A percentile compares a stretch with the other conserved stretches of the same genome.
Conservation (phyloP, 768 basidiomycete genomes). For the Tubosaeta sp. region DNA sequence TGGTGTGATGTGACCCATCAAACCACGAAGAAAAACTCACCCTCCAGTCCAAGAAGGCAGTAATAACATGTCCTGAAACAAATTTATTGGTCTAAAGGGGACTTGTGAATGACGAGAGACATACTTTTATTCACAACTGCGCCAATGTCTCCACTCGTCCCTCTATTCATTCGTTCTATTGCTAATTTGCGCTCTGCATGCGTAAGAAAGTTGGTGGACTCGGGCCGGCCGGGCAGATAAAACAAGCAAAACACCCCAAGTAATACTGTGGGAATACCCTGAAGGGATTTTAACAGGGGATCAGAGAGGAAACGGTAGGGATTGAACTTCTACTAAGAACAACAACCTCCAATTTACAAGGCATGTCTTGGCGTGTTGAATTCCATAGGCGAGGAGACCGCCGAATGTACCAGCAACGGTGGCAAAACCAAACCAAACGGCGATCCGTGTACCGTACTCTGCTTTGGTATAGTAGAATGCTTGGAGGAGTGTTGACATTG, state of each 20-base stretch:
- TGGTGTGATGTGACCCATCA: slow-evolving; percentile 4
- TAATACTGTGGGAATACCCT: slow-evolving; percentile 55
- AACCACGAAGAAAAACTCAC: slow-evolving; percentile 11
- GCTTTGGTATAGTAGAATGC: slow-evolving; percentile 48
- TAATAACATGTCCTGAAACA: slow-evolving; percentile 35
- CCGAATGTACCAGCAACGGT: slow-evolving; percentile 54
- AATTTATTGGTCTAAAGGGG: background rate
- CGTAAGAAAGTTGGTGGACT: slow-evolving; percentile 32
- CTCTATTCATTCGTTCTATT: slow-evolving; percentile 36
- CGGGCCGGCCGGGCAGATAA: slow-evolving; percentile 29
- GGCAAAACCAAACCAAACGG: slow-evolving; percentile 54
- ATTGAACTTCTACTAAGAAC: slow-evolving; percentile 26
- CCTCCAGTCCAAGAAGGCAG: slow-evolving; percentile 47
- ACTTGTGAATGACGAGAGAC: background rate
- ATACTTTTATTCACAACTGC: slow-evolving; percentile 39
- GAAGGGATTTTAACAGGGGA: background rate
- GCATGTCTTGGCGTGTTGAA: slow-evolving; percentile 38
- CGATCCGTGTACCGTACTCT: slow-evolving; percentile 43
- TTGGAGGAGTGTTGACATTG: slow-evolving; percentile 11
- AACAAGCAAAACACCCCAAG: slow-evolving; percentile 26
- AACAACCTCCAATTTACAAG: slow-evolving; percentile 41
- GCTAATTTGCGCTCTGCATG: slow-evolving; percentile 31
- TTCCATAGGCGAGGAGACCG: slow-evolving; percentile 50
- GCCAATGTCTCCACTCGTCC: slow-evolving; percentile 40
- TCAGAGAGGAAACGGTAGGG: background rate